Percentiles rank a stretch among this genome's conserved stretches.
phyloP scores from a whole-genome alignment of 2,329 filamentous ascomycete genomes.

The Microcyclospora pomicola region DNA sequence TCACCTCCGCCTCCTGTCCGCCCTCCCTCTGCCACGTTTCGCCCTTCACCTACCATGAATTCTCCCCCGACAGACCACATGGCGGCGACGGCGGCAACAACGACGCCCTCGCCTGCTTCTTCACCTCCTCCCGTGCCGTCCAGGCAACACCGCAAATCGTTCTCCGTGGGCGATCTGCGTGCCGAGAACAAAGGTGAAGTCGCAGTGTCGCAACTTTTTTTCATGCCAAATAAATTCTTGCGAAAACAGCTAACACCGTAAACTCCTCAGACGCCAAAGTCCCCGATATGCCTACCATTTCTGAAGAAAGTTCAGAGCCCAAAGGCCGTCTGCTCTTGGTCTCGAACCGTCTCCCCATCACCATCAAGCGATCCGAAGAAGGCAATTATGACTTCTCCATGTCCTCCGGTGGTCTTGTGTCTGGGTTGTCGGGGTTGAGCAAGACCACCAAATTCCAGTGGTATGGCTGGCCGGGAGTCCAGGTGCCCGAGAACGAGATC shows the following conservation, averaged over 20 bases:
- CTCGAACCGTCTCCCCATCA: constrained; percentile 90
- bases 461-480: constrained; percentile 95
- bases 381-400: constrained; percentile 88
- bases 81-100: no score
- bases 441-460: constrained; percentile 93
- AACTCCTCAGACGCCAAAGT: constrained; percentile 7
- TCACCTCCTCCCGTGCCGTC: neutral
- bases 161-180: constrained; percentile 5
- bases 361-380: constrained; percentile 85
- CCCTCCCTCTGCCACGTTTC: no score
- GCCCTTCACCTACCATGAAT: no score
- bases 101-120: neutral
- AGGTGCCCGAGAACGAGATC: constrained; percentile 76
- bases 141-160: constrained; percentile 1
- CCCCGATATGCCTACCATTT: constrained; percentile 21
- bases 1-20: no score
- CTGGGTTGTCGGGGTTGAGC: constrained; percentile 76
- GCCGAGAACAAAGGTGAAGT: constrained; percentile 1
- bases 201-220: no score
- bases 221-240: neutral
- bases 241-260: constrained; percentile 1
- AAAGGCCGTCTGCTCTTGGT: constrained; percentile 59
- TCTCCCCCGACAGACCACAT: no score
- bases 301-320: constrained; percentile 19
- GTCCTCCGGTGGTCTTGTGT: constrained; percentile 93